Conservation (phyloP, 495 filamentous ascomycete genomes). For the Bacidia gigantensis region DNA sequence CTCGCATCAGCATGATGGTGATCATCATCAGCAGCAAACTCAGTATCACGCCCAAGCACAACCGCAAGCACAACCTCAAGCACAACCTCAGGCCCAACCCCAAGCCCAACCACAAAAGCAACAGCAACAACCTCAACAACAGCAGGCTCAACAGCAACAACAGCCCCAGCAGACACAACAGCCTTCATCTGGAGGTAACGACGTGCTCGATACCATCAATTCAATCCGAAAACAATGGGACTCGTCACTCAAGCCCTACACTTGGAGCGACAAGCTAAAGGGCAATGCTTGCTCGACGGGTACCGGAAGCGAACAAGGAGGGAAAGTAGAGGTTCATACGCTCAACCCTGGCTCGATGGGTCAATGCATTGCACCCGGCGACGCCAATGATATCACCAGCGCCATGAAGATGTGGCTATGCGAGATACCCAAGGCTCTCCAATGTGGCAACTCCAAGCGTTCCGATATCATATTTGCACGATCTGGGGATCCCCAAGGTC, state of each 20-base stretch:
- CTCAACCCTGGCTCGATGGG: conserved; percentile 9
- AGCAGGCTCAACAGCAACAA: neutral
- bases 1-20: neutral
- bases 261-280: neutral
- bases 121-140: neutral
- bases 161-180: neutral
- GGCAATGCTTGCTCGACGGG: conserved; percentile 4
- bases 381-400: conserved; percentile 3
- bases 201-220: conserved; percentile 5
- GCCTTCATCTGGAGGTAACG: conserved; percentile 8
- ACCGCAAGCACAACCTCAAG: neutral
- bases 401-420: conserved; percentile 12
- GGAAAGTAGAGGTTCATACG: conserved; percentile 1
- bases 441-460: neutral
- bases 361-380: conserved; percentile 12
- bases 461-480: neutral
- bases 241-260: neutral
- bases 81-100: neutral
- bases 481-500: neutral
- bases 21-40: neutral
- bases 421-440: conserved; percentile 5
- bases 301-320: neutral
- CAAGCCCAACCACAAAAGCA: neutral
- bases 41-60: neutral
- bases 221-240: conserved; percentile 1